Conservation (phyloP, 495 filamentous ascomycete genomes). For the Aspergillus nanangensis region DNA sequence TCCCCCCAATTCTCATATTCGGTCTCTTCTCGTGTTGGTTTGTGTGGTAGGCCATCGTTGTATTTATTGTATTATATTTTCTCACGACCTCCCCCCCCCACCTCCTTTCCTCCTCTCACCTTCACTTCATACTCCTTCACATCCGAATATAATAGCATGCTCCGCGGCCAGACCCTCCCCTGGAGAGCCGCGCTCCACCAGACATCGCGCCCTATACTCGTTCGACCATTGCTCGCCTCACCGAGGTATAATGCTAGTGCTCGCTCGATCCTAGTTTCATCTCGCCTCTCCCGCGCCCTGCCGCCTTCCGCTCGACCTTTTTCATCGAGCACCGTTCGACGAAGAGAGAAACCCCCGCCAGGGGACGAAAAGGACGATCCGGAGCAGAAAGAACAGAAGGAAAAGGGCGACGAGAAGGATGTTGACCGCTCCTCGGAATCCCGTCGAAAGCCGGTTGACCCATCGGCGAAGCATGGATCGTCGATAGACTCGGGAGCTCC, state of each 20-base stretch:
- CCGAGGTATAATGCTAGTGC: slow-evolving; percentile 37
- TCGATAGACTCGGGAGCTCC: slow-evolving; percentile 24
- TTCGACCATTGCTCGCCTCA: slow-evolving; percentile 27
- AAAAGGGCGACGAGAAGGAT: slow-evolving; percentile 30
- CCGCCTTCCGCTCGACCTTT: slow-evolving; percentile 34
- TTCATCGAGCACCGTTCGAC: slow-evolving; percentile 35
- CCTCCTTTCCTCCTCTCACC: slow-evolving; percentile 3
- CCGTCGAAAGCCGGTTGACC: slow-evolving; percentile 33
- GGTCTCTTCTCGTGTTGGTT: slow-evolving; percentile 1
- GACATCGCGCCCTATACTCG: slow-evolving; percentile 35
- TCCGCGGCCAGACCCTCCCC: slow-evolving; percentile 50
- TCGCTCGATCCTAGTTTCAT: slow-evolving; percentile 26
- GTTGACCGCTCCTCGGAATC: slow-evolving; percentile 23
- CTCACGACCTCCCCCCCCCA: background rate
- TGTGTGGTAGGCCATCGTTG: slow-evolving; percentile 1
- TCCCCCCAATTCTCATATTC: slow-evolving; percentile 4
- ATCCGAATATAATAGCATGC: slow-evolving; percentile 37
- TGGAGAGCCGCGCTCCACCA: slow-evolving; percentile 52
- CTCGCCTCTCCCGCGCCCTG: slow-evolving; percentile 24
- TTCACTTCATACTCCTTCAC: slow-evolving; percentile 4
- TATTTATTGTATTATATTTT: slow-evolving; percentile 4
- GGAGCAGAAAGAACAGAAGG: slow-evolving; percentile 28
- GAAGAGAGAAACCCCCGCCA: slow-evolving; percentile 40
- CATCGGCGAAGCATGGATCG: slow-evolving; percentile 25
- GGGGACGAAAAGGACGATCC: slow-evolving; percentile 34